Evolutionary conservation across 768 basidiomycete species (phyloP), one percentile per base, ranked within the genome.

Genomic region (Suillus alpinus): DNA sequence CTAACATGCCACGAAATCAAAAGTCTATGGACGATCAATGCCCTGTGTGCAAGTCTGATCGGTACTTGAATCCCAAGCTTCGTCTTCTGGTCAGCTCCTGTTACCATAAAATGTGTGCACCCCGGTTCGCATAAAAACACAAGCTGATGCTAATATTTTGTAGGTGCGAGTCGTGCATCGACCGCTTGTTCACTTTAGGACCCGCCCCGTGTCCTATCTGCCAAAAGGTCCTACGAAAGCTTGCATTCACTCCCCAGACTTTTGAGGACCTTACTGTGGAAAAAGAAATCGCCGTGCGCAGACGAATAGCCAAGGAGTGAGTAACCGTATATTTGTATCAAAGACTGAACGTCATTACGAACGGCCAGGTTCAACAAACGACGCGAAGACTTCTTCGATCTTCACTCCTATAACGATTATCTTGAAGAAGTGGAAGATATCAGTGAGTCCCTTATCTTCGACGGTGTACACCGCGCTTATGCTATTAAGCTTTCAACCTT

Each of bases 101-200:
- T 73, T 99, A 97, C 75, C 97, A 99, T 77, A 97, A 97, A 83
- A 96, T 98, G 97, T 95, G 65, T 63, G 80, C 74, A 37, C 50
- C 60, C 56, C 34, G 26, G 36, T 29, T 26, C 18, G 23, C 29
- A 32, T 32, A 39, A 6, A 40, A 36, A 20, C 29, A 32, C 37
- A 56, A 20, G 56, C 65, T 74, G 29, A 67, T 61, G 9, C 6
- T 1, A 13, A 8, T 23, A 26, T n/a, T 20, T 18, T n/a, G n/a
- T 62, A 96, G 95, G 93, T 98, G 97, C 77, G 96, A 98, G 78
- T 94, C 93, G 1, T 99, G 97, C 73, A 97, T 99, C 68, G 97
- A 98, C 74, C 86, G 95, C 8, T 74, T 98, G 43, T 99, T 96
- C 75, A 96, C 95, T 1, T 84, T 98, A 4, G 95, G 96, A 2